phyloP scores from a whole-genome alignment of 148 eudicot species.

The Fagopyrum tataricum region DNA sequence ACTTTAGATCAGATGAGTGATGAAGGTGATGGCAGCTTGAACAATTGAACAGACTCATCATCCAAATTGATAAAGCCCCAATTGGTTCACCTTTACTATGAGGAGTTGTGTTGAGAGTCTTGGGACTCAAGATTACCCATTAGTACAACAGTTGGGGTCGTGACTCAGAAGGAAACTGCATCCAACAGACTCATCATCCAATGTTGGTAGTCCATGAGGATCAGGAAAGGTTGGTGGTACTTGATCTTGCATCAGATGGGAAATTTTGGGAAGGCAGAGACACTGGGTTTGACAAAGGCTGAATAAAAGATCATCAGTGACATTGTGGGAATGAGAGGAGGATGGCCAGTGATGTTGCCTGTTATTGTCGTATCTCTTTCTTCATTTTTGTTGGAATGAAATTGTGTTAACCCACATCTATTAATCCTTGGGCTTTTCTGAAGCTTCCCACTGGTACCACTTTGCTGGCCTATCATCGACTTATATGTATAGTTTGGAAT shows the following conservation, averaged over 20 bases:
- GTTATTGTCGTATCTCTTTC: background rate
- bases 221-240: background rate
- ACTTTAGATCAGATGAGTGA: background rate
- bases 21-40: background rate
- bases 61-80: background rate
- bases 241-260: slow-evolving; percentile 5
- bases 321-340: background rate
- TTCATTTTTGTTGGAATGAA: background rate
- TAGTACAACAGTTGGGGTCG: background rate
- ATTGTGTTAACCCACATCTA: background rate
- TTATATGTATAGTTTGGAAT: background rate
- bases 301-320: background rate
- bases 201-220: background rate
- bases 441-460: background rate
- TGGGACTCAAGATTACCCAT: background rate
- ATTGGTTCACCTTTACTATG: background rate
- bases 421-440: background rate
- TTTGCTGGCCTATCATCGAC: background rate
- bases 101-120: background rate
- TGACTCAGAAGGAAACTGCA: background rate
- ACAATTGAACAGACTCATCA: background rate
- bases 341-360: background rate
- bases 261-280: background rate
- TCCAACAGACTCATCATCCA: too few species aligned
- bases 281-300: background rate